Evolutionary conservation across 1,139 yeast species (phyloP).

Genomic region (Spencermartinsiella ligniputridi): DNA sequence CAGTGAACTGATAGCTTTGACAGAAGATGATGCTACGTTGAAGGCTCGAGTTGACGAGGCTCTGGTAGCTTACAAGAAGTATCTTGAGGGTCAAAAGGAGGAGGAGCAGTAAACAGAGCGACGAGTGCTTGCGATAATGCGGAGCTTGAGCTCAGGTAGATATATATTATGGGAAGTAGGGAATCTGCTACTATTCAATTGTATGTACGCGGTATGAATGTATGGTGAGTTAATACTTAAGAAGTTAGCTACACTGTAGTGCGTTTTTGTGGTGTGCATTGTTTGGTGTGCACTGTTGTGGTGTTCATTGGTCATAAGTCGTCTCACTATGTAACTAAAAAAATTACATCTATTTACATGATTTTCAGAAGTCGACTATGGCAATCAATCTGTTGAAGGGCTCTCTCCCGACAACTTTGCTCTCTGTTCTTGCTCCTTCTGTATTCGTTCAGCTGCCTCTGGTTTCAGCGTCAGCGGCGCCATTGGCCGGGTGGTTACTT

Average conservation of each 20-base stretch:
- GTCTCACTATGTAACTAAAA: too few relatives aligned
- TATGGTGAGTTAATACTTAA: not conserved
- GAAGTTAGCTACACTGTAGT: too few relatives aligned
- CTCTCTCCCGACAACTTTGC: too few relatives aligned
- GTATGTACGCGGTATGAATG: not conserved
- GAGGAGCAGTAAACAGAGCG: too few relatives aligned
- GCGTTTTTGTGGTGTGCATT: too few relatives aligned
- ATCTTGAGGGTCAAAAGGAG: slow-evolving; percentile 30
- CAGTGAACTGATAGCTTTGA: slow-evolving; percentile 81
- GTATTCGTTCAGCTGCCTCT: slow-evolving; percentile 26
- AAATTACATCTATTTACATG: too few relatives aligned
- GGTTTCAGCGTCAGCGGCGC: slow-evolving; percentile 36
- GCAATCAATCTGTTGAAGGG: too few relatives aligned
- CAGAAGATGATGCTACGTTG: slow-evolving; percentile 80
- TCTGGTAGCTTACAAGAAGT: slow-evolving; percentile 58
- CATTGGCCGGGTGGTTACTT: slow-evolving; percentile 34
- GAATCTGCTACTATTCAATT: not conserved
- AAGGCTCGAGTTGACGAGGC: slow-evolving; percentile 94
- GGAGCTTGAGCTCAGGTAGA: too few relatives aligned
- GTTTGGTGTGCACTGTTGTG: too few relatives aligned
- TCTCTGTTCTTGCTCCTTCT: slow-evolving; percentile 8
- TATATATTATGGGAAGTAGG: not conserved
- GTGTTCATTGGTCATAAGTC: too few relatives aligned
- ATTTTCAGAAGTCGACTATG: too few relatives aligned
- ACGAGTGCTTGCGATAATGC: too few relatives aligned